Evolutionary conservation across 2,329 filamentous ascomycete species (phyloP), one percentile per base, ranked within the genome.

Genomic region (Xylaria hypoxylon): DNA sequence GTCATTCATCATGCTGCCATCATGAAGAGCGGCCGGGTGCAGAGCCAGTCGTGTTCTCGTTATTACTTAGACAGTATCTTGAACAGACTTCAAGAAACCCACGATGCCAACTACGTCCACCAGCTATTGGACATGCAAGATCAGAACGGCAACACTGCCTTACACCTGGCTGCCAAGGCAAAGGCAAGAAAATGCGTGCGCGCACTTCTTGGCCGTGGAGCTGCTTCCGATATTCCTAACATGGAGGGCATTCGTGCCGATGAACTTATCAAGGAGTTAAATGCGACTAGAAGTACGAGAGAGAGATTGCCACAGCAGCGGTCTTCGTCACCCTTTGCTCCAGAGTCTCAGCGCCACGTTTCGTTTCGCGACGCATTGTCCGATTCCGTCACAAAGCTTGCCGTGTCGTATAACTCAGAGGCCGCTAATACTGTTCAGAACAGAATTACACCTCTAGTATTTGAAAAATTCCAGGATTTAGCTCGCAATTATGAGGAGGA

Each of bases 1-100:
- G 92, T 97, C 58, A 95, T 99, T 74, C 96, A 98, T 76, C 95
- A 98, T 77, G 94, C 97, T 48, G 93, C 94, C 19, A 91, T 92
- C 59, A 95, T 95, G 73, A 97, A 95, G 64, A 90, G 90, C 72
- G 92, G 91, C 59, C 91, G 93, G 57, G 82, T 87, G 5, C 92
- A 92, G 68, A 97, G 95, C 79, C 94, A 94, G 76, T 90, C 92
- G 24, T 96, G 92, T 75, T 94, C 94, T 35, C 88, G 93, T 38
- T 98, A 98, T 78, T 99, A 99, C 79, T 87, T 97, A 35, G 95
- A 98, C 78, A 91, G 91, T 70, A 90, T 98, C 68, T 85, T 98
- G 62, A 95, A 96, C 79, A 94, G 91, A 77, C 87, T 99, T 67
- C 88, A 90, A 68, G 93, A 96, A 74, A 88, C 89, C 0, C 88